A percentile compares a stretch with the other conserved stretches of the same genome.
Evolutionary conservation across 2,329 filamentous ascomycete genomes (phyloP).

Genomic region (Fusarium sp.): DNA sequence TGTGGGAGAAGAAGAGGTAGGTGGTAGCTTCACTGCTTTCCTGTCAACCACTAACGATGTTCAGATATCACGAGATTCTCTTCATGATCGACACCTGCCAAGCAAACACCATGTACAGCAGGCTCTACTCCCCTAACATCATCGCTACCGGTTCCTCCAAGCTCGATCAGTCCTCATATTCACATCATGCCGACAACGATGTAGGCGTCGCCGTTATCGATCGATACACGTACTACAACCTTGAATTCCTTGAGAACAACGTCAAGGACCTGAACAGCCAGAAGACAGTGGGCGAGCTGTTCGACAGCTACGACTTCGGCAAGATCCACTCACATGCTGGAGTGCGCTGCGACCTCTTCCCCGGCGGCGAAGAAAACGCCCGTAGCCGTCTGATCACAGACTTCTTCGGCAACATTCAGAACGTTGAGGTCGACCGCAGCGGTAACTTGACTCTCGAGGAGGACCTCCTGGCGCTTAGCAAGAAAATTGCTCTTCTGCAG

Average conservation of each 20-base stretch:
- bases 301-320: slow-evolving; percentile 93
- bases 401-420: slow-evolving; percentile 98
- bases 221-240: slow-evolving; percentile 97
- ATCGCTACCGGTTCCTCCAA: slow-evolving; percentile 97
- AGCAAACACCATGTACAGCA: slow-evolving; percentile 98
- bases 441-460: slow-evolving; percentile 70
- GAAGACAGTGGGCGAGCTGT: slow-evolving; percentile 90
- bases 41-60: not conserved
- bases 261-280: slow-evolving; percentile 87
- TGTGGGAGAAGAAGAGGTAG: slow-evolving; percentile 99
- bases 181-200: slow-evolving; percentile 97
- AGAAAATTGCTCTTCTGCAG: slow-evolving; percentile 66
- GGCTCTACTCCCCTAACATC: slow-evolving; percentile 98
- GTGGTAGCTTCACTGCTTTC: slow-evolving; percentile 27
- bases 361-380: slow-evolving; percentile 79
- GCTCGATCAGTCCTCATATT: slow-evolving; percentile 95
- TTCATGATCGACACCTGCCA: slow-evolving; percentile 99
- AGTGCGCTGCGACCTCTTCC: slow-evolving; percentile 94
- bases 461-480: slow-evolving; percentile 80
- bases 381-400: slow-evolving; percentile 87
- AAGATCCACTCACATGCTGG: slow-evolving; percentile 96
- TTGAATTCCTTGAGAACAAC: slow-evolving; percentile 93
- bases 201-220: slow-evolving; percentile 98
- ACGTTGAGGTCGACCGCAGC: slow-evolving; percentile 83
- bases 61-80: slow-evolving; percentile 90